A percentile compares a stretch with the other conserved stretches of the same genome.
phyloP scores from a whole-genome alignment of 441 rosid genomes.

The Arabidopsis lyrata region DNA sequence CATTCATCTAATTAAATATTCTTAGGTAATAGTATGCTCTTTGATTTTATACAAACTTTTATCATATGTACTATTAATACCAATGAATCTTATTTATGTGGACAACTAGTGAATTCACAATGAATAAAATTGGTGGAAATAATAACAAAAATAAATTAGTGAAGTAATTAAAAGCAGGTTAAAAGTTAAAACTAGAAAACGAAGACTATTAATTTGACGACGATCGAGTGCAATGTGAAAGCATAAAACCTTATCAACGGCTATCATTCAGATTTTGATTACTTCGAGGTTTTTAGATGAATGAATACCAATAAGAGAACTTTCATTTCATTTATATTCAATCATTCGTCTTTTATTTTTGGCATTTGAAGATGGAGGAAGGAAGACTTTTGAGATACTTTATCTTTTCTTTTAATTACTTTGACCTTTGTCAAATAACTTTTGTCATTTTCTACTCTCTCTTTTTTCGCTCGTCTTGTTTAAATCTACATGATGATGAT shows the following conservation, averaged over 20 bases:
- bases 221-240: not conserved
- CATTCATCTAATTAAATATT: conserved; percentile 5
- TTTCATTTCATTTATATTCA: not conserved
- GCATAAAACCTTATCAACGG: not conserved
- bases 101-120: not conserved
- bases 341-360: conserved; percentile 25
- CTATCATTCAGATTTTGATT: no score
- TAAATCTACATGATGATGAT: conserved; percentile 3
- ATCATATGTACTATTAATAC: not conserved
- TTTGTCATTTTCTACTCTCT: conserved; percentile 16
- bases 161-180: not conserved
- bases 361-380: conserved; percentile 34
- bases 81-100: not conserved
- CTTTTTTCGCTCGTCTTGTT: not conserved
- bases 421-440: conserved; percentile 17
- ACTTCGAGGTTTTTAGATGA: not conserved
- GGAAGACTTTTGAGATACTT: conserved; percentile 20
- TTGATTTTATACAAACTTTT: not conserved
- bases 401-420: conserved; percentile 10
- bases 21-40: not conserved
- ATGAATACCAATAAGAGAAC: no score
- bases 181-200: not conserved
- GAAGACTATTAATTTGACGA: not conserved
- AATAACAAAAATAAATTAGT: not conserved
- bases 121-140: not conserved